Evolutionary conservation across 1,139 yeast species (phyloP), one percentile per base, ranked within the genome.

Genomic region (Debaryomyces sp.): DNA sequence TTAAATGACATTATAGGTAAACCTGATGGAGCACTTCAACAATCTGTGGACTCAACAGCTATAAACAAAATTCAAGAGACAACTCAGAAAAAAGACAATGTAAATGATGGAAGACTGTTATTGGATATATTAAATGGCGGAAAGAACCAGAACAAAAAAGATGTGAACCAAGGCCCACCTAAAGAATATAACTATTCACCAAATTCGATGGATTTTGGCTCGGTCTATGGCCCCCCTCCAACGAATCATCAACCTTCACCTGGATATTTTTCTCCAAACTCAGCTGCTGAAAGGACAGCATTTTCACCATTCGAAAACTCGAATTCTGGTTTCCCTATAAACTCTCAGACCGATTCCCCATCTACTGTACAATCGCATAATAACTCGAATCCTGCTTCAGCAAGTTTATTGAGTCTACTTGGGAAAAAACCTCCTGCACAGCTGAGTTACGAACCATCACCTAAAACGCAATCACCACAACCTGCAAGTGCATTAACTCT

Each of bases 71-170:
- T 13, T 10, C 42, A 44, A 36, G 30, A 32, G 10, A 6, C n/a
- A 10, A 34, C 18, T 4, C 12, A 13, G 13, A 26, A 40, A 7
- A 42, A 21, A 9, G 8, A 23, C 8, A 39, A 37, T 18, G 7
- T 9, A 5, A 21, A 37, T 21, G 38, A 44, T 24, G 54, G 56
- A 7, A 57, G 58, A 36, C 54, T 56, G 35, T 52, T 61, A 37
- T 50, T 61, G 23, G 50, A 53, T 33, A 38, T 61, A 13, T 53
- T 61, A 26, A 55, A 58, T 15, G 55, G 58, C 3, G 56, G 56
- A 2, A 52, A 48, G 33, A 47, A 17, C n/a, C 41, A 36, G n/a
- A 9, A 17, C 7, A 23, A 27, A 12, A 34, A n/a, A 24, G 35
- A 24, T 7, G 36, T n/a, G 17, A 32, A 17, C 18, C 12, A 15